Base-by-base conservation (phyloP, 306 rosid genomes). In the Fragaria vesca region DNA sequence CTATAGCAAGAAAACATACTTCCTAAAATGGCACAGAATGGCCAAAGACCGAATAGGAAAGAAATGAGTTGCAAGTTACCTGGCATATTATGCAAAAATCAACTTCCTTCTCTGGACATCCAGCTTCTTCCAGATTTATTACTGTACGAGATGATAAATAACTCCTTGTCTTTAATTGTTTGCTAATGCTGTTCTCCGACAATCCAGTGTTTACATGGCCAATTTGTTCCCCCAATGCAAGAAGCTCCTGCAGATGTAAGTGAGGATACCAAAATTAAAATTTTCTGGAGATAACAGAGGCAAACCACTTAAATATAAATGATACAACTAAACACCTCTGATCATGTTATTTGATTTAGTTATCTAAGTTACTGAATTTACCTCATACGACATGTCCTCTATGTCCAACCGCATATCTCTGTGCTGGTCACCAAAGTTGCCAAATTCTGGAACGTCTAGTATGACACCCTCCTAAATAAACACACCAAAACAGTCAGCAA, bases 311-410 rank as follows among this genome's bases (percentile, higher is more conserved):
- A 12, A 30, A 13, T 46, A 12, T 51, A 28, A 18, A 17, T 71
- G 8, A 24, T 74, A 26, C 26, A 26, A 17, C 58, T 60, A 28
- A 12, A 21, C 62, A 61, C 46, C 18, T 47, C 42, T 26, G 8
- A 63, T 63, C 43, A 32, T 7, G 21, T 32, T 63, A 63, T 63
- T 8, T 28, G 16, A 30, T 30, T 15, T 52, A 52, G 20, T 38
- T 20, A 73, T 76, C 57, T 47, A 81, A 45, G 42, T 75, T 78
- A 67, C 36, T 57, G 32, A 36, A 76, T 85, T 83, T 85, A 87
- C 99, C 97, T 96, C 99, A 73, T 96, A 96, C 45, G 99, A 91
- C 98, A 96, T 93, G 79, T 96, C 93, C 88, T 93, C 99, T 58
- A 96, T 96, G 87, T 96, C 98, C 92, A 96, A 74, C 72, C 94